Evolutionary conservation across 495 filamentous ascomycete species (phyloP).

Genomic region (Aspergillus avenaceus): DNA sequence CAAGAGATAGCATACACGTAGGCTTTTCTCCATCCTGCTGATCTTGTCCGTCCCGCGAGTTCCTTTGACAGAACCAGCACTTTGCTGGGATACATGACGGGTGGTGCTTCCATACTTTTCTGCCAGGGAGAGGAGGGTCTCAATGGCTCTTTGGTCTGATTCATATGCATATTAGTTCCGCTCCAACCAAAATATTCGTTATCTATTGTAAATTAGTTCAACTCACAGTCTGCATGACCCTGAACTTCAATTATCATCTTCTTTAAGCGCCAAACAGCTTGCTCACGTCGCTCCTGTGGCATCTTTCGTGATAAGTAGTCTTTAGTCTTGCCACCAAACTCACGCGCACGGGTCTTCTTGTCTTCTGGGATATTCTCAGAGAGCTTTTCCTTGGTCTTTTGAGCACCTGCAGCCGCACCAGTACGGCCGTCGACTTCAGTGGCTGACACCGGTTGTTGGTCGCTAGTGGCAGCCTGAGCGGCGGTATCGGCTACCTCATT

Average conservation of each 20-base stretch:
- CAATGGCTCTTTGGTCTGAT: constrained; percentile 75
- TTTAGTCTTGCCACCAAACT: constrained; percentile 47
- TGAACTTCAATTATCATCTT: constrained; percentile 98
- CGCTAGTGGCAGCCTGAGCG: constrained; percentile 42
- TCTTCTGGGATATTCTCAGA: constrained; percentile 45
- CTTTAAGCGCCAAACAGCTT: constrained; percentile 88
- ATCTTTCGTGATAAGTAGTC: constrained; percentile 80
- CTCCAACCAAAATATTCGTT: too few species aligned
- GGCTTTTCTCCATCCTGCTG: constrained; percentile 67
- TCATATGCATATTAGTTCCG: neutral
- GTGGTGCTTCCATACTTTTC: constrained; percentile 81
- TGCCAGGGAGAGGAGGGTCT: constrained; percentile 76
- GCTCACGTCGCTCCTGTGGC: constrained; percentile 90
- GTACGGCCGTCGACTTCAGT: constrained; percentile 50
- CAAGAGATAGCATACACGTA: constrained; percentile 55
- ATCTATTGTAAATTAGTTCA: neutral
- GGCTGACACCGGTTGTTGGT: constrained; percentile 39
- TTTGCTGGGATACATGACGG: constrained; percentile 58
- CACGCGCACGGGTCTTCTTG: constrained; percentile 21
- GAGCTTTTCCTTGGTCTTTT: constrained; percentile 47
- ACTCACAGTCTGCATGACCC: constrained; percentile 80
- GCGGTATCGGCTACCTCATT: constrained; percentile 54
- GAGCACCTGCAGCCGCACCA: constrained; percentile 45
- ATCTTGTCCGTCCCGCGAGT: constrained; percentile 58
- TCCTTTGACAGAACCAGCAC: constrained; percentile 63